Conservation (phyloP, 169 alveolate genomes). For the Theileria parva region DNA sequence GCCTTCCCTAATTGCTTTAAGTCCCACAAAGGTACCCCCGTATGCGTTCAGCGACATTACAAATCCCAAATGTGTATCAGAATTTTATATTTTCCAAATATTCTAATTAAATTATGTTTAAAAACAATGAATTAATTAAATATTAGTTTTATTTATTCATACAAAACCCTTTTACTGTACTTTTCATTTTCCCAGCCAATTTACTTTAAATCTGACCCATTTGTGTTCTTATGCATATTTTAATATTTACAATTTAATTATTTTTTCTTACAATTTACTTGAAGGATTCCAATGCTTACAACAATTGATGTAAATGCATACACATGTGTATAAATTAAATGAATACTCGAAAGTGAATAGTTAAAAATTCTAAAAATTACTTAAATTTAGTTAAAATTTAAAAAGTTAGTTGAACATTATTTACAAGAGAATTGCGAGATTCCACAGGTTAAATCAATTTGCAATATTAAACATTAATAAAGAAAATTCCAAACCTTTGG, state of each 20-base stretch:
- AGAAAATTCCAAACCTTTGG: neutral
- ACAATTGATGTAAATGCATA: neutral
- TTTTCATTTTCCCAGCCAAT: neutral
- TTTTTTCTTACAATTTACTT: neutral
- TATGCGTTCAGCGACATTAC: slow-evolving; percentile 45
- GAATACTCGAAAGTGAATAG: neutral
- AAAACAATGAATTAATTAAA: neutral
- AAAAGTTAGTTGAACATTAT: neutral
- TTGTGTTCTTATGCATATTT: neutral
- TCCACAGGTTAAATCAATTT: neutral
- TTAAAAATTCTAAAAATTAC: neutral
- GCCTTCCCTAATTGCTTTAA: slow-evolving; percentile 51
- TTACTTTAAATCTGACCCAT: neutral
- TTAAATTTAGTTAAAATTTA: neutral
- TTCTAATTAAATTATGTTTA: neutral
- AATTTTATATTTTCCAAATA: neutral
- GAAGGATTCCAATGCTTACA: neutral
- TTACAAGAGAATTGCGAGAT: neutral
- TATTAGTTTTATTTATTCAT: neutral
- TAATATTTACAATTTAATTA: too few species aligned
- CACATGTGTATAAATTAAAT: neutral
- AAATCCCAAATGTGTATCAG: neutral
- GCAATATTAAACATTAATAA: neutral
- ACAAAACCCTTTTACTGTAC: neutral
- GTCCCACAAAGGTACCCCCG: slow-evolving; percentile 68